phyloP scores from a whole-genome alignment of 2,329 filamentous ascomycete genomes.

The Xylariales sp. region DNA sequence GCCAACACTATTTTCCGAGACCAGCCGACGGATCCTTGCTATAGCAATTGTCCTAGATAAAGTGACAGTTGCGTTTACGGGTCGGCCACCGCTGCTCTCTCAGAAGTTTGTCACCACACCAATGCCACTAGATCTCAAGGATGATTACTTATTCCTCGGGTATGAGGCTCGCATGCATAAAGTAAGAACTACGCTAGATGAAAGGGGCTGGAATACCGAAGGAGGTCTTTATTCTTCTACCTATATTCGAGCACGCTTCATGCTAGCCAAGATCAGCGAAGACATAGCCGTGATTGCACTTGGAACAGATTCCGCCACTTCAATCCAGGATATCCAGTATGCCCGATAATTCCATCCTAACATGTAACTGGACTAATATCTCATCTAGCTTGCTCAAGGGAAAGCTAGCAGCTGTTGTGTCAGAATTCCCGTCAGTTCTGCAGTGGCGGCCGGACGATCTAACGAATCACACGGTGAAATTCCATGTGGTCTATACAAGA shows the following conservation, averaged over 20 bases:
- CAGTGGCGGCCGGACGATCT: constrained; percentile 33
- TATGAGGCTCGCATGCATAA: constrained; percentile 20
- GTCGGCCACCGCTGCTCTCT: constrained; percentile 33
- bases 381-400: neutral
- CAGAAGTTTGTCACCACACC: constrained; percentile 31
- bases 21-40: constrained; percentile 25
- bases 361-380: neutral
- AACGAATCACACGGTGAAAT: constrained; percentile 22
- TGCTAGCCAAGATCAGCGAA: constrained; percentile 47
- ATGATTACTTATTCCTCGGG: constrained; percentile 28
- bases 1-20: constrained; percentile 16
- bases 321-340: constrained; percentile 5
- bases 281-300: constrained; percentile 56
- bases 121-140: constrained; percentile 32
- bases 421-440: constrained; percentile 32
- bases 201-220: constrained; percentile 31
- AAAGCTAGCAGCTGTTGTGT: constrained; percentile 11
- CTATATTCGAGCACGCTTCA: constrained; percentile 18
- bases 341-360: neutral
- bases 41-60: constrained; percentile 30
- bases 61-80: constrained; percentile 34
- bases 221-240: constrained; percentile 26
- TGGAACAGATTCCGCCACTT: constrained; percentile 18
- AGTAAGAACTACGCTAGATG: constrained; percentile 22
- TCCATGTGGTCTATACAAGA: constrained; percentile 33